Base-by-base conservation (phyloP, 441 rosid species). In the Euphorbia corollata region DNA sequence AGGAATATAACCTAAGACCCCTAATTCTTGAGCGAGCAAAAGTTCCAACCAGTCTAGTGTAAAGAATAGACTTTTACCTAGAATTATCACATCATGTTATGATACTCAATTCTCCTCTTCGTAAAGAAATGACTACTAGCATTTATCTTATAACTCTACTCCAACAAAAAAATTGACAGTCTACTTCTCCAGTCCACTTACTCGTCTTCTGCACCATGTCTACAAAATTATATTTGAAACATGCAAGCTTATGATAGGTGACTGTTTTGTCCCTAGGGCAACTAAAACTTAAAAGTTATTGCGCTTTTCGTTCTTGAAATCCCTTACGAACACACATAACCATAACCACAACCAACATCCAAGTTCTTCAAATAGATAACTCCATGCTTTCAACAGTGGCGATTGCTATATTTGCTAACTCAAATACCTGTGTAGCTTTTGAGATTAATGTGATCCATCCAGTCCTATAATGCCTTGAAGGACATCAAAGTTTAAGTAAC, bases 301-400 rank as follows among this genome's bases (percentile, higher is more conserved):
- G 20, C 54, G 60, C 53, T 65, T 23, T 61, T 23, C 27, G 51
- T 27, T 24, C 63, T 10, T 54, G 19, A 45, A 69, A 60, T 36
- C 47, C 50, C 47, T 58, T 23, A 59, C n/a, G 15, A 61, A 12
- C 50, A 32, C 20, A 59, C 12, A 45, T 50, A 10, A 19, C 50
- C 34, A 38, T 8, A 57, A 15, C 43, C 54, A 63, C 43, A 41
- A 19, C 16, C 54, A 5, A 66, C 20, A 38, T 50, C 38, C 55
- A 12, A 68, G 55, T 58, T 30, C 8, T 51, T 15, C 47, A 16
- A 59, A 18, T 15, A 3, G 36, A 32, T 36, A 59, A 61, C 57
- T 69, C 23, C 36, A 8, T 16, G 23, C 38, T 4, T 68, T 61
- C 4, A 24, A 2, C 11, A 61, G 54, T 23, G 39, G 15, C 38